Evolutionary conservation across 176 grass and related monocot genomes (phyloP), one percentile per base, ranked within the genome.

Genomic region (Hsuehochloa calcarea): DNA sequence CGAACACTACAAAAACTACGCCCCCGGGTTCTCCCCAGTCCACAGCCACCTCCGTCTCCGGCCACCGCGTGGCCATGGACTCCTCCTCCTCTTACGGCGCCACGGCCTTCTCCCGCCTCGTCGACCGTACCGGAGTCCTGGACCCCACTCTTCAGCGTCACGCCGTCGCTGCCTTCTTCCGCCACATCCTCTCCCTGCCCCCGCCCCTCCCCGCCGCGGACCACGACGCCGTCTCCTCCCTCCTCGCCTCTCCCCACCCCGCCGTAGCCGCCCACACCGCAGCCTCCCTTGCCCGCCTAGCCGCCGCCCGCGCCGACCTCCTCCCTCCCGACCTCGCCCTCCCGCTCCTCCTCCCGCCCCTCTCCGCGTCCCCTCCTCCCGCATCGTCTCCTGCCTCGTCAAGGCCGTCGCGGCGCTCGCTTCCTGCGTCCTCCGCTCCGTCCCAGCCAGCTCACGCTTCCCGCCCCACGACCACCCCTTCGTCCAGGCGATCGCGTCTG

Each of bases 401-500:
- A 91, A 90, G 79, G 80, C 85, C 65, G 50, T 88, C 71, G 52
- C 82, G 6, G 82, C 74, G 70, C 85, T 95, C 25, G 77, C 71
- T 19, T 84, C 40, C 71, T 85, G 84, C 83, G 85, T 68, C 79
- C 80, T 87, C 49, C 85, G 84, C 65, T 87, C 75, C 5, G 58
- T 67, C n/a, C 44, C 88, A 25, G 8, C 62, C 0, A 13, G 12
- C 3, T 16, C 22, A 10, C 67, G 79, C 63, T 82, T 82, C 85
- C 85, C 59, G 11, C 83, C 89, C 34, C 51, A 86, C 37, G 77
- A 92, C 65, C 93, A 92, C 65, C 93, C 93, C 1, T 95, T 95
- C 60, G 71, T 95, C 72, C 89, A 92, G 86, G 88, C 78, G 17
- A 70, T 92, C 27, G 77, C 85, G 31, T 84, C 86, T 6, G 84